phyloP scores from a whole-genome alignment of 2,329 filamentous ascomycete species.

The Coniochaeta sp. region DNA sequence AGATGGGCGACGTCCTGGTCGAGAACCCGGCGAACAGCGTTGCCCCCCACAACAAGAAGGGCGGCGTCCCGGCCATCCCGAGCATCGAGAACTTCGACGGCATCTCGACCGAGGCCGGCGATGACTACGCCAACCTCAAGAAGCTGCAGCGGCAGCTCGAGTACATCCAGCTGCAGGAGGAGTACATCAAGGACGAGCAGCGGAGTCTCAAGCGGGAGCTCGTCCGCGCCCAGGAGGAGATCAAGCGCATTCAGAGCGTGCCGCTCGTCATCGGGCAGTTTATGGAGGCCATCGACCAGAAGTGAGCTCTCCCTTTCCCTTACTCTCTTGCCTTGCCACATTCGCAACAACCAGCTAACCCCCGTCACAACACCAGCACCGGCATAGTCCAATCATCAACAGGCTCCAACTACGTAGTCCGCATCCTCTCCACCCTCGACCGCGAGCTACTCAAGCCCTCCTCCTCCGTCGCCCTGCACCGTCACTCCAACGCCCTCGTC shows the following conservation, averaged over 20 bases:
- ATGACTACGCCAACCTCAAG: constrained; percentile 94
- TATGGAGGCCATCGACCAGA: constrained; percentile 99
- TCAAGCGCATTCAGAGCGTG: constrained; percentile 98
- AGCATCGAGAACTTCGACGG: constrained; percentile 89
- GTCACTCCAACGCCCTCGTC: constrained; percentile 96
- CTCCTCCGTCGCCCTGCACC: constrained; percentile 93
- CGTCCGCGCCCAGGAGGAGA: constrained; percentile 95
- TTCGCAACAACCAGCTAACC: background rate
- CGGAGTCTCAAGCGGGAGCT: constrained; percentile 95
- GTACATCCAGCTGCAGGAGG: constrained; percentile 97
- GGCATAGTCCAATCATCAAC: constrained; percentile 98
- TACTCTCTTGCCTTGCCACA: background rate
- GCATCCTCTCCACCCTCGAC: constrained; percentile 95
- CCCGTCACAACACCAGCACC: constrained; percentile 52
- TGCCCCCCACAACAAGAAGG: constrained; percentile 76
- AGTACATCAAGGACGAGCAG: constrained; percentile 99
- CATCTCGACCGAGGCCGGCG: constrained; percentile 69
- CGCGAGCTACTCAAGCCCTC: constrained; percentile 97
- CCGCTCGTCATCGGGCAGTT: constrained; percentile 98
- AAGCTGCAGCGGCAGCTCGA: constrained; percentile 94
- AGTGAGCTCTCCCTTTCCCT: constrained; percentile 48
- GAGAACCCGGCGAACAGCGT: constrained; percentile 71
- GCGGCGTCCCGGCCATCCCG: constrained; percentile 71
- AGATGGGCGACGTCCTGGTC: constrained; percentile 82
- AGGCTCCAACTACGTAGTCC: constrained; percentile 97